Conservation (phyloP, 345 rosid species). For the Eucalyptus erythrocorys region DNA sequence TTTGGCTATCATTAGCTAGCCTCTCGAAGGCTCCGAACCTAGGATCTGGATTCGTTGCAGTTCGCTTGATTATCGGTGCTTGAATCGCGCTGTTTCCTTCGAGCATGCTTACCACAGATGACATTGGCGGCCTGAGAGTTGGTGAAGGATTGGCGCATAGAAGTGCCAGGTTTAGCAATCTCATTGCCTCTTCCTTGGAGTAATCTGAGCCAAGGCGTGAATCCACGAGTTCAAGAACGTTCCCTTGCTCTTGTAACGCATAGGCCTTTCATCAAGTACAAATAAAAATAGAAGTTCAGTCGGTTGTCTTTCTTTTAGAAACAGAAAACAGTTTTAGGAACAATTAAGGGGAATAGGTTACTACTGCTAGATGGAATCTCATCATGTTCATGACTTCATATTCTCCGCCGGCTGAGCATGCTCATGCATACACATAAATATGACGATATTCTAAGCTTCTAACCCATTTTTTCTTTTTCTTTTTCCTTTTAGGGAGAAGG, state of each 20-base stretch:
- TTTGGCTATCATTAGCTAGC: slow-evolving; percentile 56
- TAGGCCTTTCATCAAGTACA: slow-evolving; percentile 38
- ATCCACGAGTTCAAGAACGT: slow-evolving; percentile 77
- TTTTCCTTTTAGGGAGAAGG: neutral
- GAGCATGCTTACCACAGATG: slow-evolving; percentile 69
- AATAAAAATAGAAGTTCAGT: neutral
- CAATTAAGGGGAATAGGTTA: neutral
- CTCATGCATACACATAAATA: neutral
- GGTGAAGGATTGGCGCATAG: slow-evolving; percentile 91
- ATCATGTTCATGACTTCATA: neutral
- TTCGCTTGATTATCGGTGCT: slow-evolving; percentile 60
- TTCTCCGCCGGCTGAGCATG: neutral
- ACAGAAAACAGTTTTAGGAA: neutral
- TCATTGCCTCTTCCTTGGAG: slow-evolving; percentile 46
- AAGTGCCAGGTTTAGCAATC: slow-evolving; percentile 61
- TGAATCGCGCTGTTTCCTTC: slow-evolving; percentile 67
- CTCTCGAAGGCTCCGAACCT: slow-evolving; percentile 76
- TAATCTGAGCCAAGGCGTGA: slow-evolving; percentile 41
- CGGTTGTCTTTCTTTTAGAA: neutral
- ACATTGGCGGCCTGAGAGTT: slow-evolving; percentile 74
- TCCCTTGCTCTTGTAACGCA: slow-evolving; percentile 90
- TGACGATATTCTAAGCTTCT: neutral
- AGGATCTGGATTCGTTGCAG: slow-evolving; percentile 26
- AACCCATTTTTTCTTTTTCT: neutral
- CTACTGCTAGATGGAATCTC: neutral